Conservation (phyloP, 2,329 filamentous ascomycete genomes). For the Epichloe festucae region DNA sequence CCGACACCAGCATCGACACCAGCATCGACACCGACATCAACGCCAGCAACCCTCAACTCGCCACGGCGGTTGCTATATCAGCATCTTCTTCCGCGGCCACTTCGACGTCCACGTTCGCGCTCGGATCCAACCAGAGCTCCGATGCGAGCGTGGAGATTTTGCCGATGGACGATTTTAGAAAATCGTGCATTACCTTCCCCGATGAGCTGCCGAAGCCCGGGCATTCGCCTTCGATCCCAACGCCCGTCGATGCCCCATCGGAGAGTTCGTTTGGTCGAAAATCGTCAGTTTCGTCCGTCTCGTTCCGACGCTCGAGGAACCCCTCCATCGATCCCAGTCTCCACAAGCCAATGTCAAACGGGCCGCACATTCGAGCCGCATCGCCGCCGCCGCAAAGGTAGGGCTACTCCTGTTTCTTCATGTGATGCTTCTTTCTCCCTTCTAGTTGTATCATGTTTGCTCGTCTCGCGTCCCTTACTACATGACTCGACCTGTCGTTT, state of each 20-base stretch:
- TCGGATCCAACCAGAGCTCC: slow-evolving; percentile 11
- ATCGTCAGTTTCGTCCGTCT: slow-evolving; percentile 5
- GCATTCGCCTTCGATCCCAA: slow-evolving; percentile 5
- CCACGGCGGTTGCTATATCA: not conserved
- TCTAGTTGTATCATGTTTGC: not conserved
- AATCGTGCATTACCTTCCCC: slow-evolving; percentile 22
- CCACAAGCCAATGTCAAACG: not conserved
- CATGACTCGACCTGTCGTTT: not conserved
- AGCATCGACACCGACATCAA: not conserved
- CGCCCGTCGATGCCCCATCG: slow-evolving; percentile 1
- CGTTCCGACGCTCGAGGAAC: slow-evolving; percentile 2
- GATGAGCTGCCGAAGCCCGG: slow-evolving; percentile 19
- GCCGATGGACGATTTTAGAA: slow-evolving; percentile 17
- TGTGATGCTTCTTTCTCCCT: not conserved
- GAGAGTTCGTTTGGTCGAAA: slow-evolving; percentile 6
- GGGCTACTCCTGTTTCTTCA: not conserved
- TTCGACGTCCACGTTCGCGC: not conserved
- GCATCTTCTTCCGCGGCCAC: not conserved
- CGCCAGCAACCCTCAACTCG: not conserved
- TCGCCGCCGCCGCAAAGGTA: slow-evolving; percentile 7
- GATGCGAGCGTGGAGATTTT: slow-evolving; percentile 10
- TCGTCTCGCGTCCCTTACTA: not conserved
- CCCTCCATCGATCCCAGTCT: not conserved
- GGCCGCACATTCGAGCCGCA: not conserved
- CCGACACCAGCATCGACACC: not conserved